phyloP scores from a whole-genome alignment of 371 early-diverging fungal genomes.

The Batkoa obscura region DNA sequence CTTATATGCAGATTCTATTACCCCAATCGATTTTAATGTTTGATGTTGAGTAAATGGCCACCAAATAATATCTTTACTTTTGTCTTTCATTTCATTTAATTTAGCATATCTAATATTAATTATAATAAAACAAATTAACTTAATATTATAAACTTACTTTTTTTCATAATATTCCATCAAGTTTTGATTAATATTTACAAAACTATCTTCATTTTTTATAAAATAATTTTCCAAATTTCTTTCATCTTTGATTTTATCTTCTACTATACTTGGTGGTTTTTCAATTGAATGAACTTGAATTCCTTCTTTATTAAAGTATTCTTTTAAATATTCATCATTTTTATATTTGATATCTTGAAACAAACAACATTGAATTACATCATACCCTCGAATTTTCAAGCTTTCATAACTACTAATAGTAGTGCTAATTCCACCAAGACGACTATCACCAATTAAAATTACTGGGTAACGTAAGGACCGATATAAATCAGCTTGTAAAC shows the following conservation, averaged over 20 bases:
- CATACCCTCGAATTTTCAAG: conserved; percentile 45
- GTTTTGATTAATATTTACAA: conserved; percentile 21
- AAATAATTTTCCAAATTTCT: conserved; percentile 35
- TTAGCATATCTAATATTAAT: conserved; percentile 19
- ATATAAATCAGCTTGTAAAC: conserved; percentile 50
- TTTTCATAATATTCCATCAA: conserved; percentile 25
- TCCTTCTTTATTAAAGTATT: conserved; percentile 12
- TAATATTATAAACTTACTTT: neutral
- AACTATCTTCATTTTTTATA: conserved; percentile 21
- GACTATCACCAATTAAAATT: conserved; percentile 51
- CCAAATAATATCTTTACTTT: conserved; percentile 38
- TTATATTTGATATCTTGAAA: conserved; percentile 34
- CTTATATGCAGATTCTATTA: conserved; percentile 55
- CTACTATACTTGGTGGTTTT: conserved; percentile 22
- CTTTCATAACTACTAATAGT: conserved; percentile 57
- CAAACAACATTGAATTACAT: conserved; percentile 40
- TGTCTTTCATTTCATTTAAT: conserved; percentile 31
- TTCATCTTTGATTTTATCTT: conserved; percentile 23
- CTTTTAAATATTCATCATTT: conserved; percentile 33
- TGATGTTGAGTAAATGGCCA: conserved; percentile 76
- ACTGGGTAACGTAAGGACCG: conserved; percentile 48
- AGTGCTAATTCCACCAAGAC: conserved; percentile 63
- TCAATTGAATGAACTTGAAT: conserved; percentile 21
- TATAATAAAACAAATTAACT: too few species aligned
- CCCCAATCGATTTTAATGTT: conserved; percentile 36